Evolutionary conservation across 805 yeast species (phyloP).

Genomic region (Kodamaea lidongshanica): DNA sequence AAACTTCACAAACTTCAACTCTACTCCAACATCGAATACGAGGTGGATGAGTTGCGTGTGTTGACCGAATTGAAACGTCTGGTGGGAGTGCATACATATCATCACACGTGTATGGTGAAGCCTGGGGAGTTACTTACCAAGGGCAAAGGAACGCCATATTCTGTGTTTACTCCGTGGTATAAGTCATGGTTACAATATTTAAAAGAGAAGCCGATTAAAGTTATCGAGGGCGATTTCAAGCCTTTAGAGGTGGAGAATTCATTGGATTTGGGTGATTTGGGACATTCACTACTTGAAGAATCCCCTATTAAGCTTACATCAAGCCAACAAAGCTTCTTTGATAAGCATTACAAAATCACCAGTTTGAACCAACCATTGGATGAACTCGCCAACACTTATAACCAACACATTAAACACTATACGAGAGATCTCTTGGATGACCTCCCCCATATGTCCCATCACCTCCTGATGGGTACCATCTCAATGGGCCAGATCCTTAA

Average conservation of each 20-base stretch:
- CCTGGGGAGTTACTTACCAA: conserved; percentile 33
- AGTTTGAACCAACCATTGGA: conserved; percentile 32
- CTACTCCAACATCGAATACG: conserved; percentile 37
- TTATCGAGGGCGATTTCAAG: conserved; percentile 1
- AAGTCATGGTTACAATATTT: conserved; percentile 31
- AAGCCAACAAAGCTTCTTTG: conserved; percentile 15
- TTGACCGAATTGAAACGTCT: conserved; percentile 16
- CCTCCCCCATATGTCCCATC: conserved; percentile 37
- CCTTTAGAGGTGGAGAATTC: too few species aligned
- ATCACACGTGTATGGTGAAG: conserved; percentile 37
- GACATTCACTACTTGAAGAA: conserved; percentile 1
- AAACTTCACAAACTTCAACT: conserved; percentile 21
- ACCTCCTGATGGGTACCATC: conserved; percentile 42
- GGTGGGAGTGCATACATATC: conserved; percentile 24
- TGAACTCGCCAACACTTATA: conserved; percentile 24
- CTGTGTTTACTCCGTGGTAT: conserved; percentile 43
- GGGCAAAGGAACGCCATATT: conserved; percentile 32
- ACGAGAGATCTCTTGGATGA: conserved; percentile 23
- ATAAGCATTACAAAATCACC: conserved; percentile 19
- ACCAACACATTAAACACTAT: conserved; percentile 21
- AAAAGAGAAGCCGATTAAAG: conserved; percentile 9
- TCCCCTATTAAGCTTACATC: conserved; percentile 2
- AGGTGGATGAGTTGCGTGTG: conserved; percentile 39
- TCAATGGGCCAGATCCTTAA: conserved; percentile 36
- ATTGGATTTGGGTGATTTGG: too few species aligned